Evolutionary conservation across 352 stramenopile species (phyloP), one percentile per base, ranked within the genome.

Genomic region (Albugo candida): DNA sequence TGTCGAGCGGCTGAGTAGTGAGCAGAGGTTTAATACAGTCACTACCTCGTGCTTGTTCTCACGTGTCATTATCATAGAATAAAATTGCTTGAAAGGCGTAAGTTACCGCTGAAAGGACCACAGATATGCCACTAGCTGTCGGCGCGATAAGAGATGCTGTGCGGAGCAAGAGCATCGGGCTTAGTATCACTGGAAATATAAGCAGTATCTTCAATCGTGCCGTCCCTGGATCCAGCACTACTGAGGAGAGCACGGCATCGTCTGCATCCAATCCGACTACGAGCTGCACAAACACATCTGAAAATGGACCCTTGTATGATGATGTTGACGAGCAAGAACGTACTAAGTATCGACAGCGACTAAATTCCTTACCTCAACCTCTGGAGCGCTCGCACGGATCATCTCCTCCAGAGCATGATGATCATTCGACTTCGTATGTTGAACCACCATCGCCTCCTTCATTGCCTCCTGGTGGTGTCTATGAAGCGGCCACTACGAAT

Each of bases 401-500:
- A n/a, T n/a, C n/a, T n/a, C n/a, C n/a, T n/a, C n/a, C n/a, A n/a
- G n/a, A n/a, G n/a, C n/a, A n/a, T n/a, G n/a, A n/a, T n/a, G n/a
- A n/a, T n/a, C n/a, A n/a, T n/a, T n/a, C 36, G 14, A 45, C 41
- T 12, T 75, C 63, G 44, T 82, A 82, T 45, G 61, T 77, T 13
- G 70, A 82, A 48, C 70, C 70, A 0, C 70, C 70, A 0, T 67
- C 79, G 52, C 70, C 70, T 24, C 65, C 63, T n/a, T 56, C 70
- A 8, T 59, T 64, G 16, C 69, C 66, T 39, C 65, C 70, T 10
- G 70, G 70, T n/a, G 70, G 70, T 18, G 47, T 82, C 2, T 42
- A 76, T 5, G 70, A 82, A 50, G 68, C 70, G 12, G 70, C 66
- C 5, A 77, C 67, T 1, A 76, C 70, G 56, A 82, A 82, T 41